phyloP scores from a whole-genome alignment of 352 stramenopile genomes.

The Saprolegnia diclina region DNA sequence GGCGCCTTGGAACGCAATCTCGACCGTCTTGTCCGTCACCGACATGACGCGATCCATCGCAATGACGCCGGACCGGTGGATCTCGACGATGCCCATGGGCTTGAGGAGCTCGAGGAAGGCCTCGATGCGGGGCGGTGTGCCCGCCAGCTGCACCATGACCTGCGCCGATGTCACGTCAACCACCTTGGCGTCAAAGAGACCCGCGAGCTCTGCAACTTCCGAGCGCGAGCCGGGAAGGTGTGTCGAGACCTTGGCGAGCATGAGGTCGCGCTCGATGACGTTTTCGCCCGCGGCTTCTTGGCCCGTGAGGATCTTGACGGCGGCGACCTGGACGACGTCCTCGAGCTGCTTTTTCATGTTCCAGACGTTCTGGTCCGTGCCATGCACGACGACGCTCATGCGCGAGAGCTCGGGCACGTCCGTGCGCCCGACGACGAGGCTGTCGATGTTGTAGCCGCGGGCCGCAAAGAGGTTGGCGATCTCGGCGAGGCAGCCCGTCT shows the following conservation, averaged over 20 bases:
- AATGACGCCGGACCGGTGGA: constrained; percentile 80
- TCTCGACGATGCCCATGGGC: constrained; percentile 74
- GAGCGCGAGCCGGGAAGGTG: constrained; percentile 50
- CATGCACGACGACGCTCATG: constrained; percentile 83
- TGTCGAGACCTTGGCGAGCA: constrained; percentile 83
- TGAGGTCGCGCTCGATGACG: constrained; percentile 82
- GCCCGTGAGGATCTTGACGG: constrained; percentile 80
- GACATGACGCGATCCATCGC: constrained; percentile 45
- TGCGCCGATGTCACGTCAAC: constrained; percentile 79
- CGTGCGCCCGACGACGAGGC: constrained; percentile 75
- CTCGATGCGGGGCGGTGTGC: constrained; percentile 69
- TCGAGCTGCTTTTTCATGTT: constrained; percentile 88
- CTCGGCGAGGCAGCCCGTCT: constrained; percentile 76
- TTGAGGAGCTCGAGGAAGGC: constrained; percentile 79
- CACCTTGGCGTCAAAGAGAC: constrained; percentile 81
- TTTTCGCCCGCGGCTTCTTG: constrained; percentile 58
- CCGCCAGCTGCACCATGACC: constrained; percentile 77
- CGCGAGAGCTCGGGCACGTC: constrained; percentile 80
- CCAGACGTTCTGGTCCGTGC: constrained; percentile 66
- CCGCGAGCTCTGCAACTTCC: constrained; percentile 74
- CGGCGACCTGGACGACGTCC: constrained; percentile 79
- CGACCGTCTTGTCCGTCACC: constrained; percentile 20
- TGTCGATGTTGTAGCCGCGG: constrained; percentile 85
- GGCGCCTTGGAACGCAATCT: constrained; percentile 17
- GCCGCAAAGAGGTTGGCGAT: constrained; percentile 82